Evolutionary conservation across 768 basidiomycete genomes (phyloP).

Genomic region (Mycena rosella): DNA sequence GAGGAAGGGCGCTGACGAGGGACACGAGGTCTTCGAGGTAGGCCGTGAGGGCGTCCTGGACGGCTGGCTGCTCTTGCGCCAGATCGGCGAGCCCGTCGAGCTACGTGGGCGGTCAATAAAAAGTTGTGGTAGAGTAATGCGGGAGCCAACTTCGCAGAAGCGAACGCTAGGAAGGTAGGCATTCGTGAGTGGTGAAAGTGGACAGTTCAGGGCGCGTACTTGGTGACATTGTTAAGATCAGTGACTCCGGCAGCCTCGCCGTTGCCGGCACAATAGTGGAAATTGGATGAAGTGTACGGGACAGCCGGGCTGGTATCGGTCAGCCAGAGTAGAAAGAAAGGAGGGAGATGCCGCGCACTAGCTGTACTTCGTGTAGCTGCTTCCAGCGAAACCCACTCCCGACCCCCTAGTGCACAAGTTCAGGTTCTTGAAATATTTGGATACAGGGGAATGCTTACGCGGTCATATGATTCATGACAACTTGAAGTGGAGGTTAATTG

Average conservation of each 20-base stretch:
- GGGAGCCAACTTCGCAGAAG: conserved; percentile 19
- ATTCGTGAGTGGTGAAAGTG: conserved; percentile 10
- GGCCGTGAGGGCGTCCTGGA: conserved; percentile 14
- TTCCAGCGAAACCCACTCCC: conserved; percentile 29
- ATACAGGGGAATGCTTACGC: conserved; percentile 13
- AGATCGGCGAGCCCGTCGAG: conserved; percentile 27
- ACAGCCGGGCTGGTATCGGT: conserved; percentile 22
- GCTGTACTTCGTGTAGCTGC: conserved; percentile 30
- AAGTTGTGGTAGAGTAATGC: background rate
- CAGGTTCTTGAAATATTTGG: conserved; percentile 10
- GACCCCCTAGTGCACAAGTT: conserved; percentile 16
- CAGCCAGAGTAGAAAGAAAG: conserved; percentile 9
- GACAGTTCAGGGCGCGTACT: conserved; percentile 12
- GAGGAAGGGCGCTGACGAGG: conserved; percentile 23
- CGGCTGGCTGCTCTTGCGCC: conserved; percentile 24
- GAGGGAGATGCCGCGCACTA: conserved; percentile 19
- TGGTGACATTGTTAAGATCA: conserved; percentile 21
- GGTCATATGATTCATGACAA: conserved; percentile 30
- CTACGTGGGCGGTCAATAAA: conserved; percentile 17
- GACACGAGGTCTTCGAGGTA: conserved; percentile 28
- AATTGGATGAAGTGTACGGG: conserved; percentile 25
- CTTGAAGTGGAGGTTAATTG: conserved; percentile 23
- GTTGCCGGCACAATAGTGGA: conserved; percentile 29
- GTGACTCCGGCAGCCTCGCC: conserved; percentile 21
- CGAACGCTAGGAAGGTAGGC: conserved; percentile 19